Base-by-base conservation (phyloP, 192 early-diverging fungal genomes). In the Coemansia brasiliensis region DNA sequence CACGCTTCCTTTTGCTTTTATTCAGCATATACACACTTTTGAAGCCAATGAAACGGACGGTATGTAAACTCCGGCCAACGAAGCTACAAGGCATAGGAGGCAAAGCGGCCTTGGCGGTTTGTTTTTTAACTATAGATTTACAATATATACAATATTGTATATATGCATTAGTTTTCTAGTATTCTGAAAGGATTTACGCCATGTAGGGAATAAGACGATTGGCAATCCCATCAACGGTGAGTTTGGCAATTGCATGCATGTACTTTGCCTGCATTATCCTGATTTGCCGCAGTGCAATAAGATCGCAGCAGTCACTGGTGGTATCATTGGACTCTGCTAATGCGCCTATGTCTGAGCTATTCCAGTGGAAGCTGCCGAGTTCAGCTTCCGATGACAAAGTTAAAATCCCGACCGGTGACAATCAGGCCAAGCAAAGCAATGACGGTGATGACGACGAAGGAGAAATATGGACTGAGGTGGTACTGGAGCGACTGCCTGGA, bases 151-250 rank as follows among this genome's bases (percentile, higher is more conserved):
- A 45, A 17, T 29, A n/a, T n/a, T n/a, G n/a, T n/a, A n/a, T n/a
- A 7, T 35, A 35, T 35, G 32, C 32, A 35, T 1, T 7, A 2
- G 32, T 35, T 9, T 35, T 35, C 32, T 35, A 7, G 32, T 5
- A 29, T 35, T 35, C 32, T 7, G 1, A 35, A 35, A 10, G 6
- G 32, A 32, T 39, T 20, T 26, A 22, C 25, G n/a, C 46, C n/a
- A 13, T 32, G 51, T 79, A 79, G 75, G 57, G 61, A 9, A 45
- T 79, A 9, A 40, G 49, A 12, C 43, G 69, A 16, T 51, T 72
- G 10, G 52, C 70, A 15, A n/a, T 72, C 1, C 70, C 75, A 1
- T 79, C 75, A 1, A 59, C 64, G 4, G 65, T 58, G 0, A 58
- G 67, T 4, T 41, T 79, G 1, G 49, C 17, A 0, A 25, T 62